phyloP scores from a whole-genome alignment of 2,329 filamentous ascomycete genomes.

The Hypocreales sp. region DNA sequence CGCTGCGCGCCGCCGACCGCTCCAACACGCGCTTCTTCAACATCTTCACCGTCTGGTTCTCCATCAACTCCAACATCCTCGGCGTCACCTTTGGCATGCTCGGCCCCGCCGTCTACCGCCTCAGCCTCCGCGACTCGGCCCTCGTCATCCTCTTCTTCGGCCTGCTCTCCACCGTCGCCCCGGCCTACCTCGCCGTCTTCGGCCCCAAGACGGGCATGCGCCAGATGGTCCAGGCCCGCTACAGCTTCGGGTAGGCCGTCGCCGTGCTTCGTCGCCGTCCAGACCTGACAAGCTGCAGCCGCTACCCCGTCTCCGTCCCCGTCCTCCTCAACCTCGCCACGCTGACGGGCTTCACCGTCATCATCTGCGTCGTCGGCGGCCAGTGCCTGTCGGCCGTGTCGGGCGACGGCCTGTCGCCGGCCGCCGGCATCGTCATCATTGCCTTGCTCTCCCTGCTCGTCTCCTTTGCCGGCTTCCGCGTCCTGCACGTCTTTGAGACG shows the following conservation, averaged over 20 bases:
- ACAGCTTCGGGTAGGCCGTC: slow-evolving; percentile 36
- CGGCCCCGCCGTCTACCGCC: slow-evolving; percentile 36
- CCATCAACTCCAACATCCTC: slow-evolving; percentile 31
- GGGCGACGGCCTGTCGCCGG: slow-evolving; percentile 29
- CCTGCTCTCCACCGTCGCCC: slow-evolving; percentile 34
- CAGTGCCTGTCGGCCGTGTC: slow-evolving; percentile 40
- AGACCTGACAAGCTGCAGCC: no score
- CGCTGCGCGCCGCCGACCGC: slow-evolving; percentile 24
- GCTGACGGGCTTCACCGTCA: slow-evolving; percentile 45
- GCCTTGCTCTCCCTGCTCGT: slow-evolving; percentile 39
- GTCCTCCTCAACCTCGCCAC: slow-evolving; percentile 48
- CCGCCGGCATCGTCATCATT: slow-evolving; percentile 46
- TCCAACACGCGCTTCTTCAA: slow-evolving; percentile 24
- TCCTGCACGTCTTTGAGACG: slow-evolving; percentile 41
- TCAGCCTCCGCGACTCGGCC: slow-evolving; percentile 38
- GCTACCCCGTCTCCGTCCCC: slow-evolving; percentile 42
- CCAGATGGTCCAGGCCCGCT: slow-evolving; percentile 50
- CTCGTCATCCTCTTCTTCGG: slow-evolving; percentile 50
- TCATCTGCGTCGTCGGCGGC: slow-evolving; percentile 45
- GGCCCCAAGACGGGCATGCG: slow-evolving; percentile 48
- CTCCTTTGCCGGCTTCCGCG: slow-evolving; percentile 44
- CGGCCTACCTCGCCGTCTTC: slow-evolving; percentile 41
- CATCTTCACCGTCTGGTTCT: slow-evolving; percentile 32
- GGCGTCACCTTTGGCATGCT: slow-evolving; percentile 49
- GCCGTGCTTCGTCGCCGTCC: not conserved